A percentile compares a stretch with the other conserved stretches of the same genome.
Evolutionary conservation across 2,329 filamentous ascomycete species (phyloP).

Genomic region (Xylariaceae sp.): DNA sequence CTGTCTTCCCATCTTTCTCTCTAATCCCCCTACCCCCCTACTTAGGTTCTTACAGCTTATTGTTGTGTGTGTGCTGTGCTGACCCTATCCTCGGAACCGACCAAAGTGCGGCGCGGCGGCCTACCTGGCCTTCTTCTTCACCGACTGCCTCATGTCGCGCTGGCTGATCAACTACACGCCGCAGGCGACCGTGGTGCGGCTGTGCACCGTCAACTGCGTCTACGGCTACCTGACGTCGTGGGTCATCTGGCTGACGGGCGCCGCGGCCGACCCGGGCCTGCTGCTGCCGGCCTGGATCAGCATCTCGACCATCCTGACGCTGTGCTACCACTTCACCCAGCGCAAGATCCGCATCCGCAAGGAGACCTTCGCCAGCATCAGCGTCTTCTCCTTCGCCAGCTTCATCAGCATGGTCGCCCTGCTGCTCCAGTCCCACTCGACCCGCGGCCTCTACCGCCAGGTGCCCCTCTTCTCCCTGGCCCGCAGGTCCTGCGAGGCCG

Average conservation of each 20-base stretch:
- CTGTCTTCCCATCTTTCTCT: no score
- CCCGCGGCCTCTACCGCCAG: slow-evolving; percentile 52
- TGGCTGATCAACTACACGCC: slow-evolving; percentile 84
- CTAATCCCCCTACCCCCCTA: no score
- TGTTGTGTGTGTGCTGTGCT: background rate
- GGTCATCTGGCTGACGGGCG: slow-evolving; percentile 62
- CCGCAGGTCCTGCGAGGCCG: slow-evolving; percentile 13
- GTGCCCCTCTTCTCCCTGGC: slow-evolving; percentile 18
- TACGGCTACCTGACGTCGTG: slow-evolving; percentile 70
- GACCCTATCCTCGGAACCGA: slow-evolving; percentile 2
- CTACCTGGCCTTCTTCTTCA: slow-evolving; percentile 76
- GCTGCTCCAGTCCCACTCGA: slow-evolving; percentile 58
- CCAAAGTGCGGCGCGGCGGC: slow-evolving; percentile 73
- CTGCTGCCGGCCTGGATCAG: slow-evolving; percentile 71
- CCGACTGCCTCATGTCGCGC: slow-evolving; percentile 76
- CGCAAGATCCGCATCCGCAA: slow-evolving; percentile 73
- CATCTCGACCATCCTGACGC: slow-evolving; percentile 66
- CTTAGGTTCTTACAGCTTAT: no score
- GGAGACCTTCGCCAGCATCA: slow-evolving; percentile 69
- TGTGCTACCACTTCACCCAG: slow-evolving; percentile 69
- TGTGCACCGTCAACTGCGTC: slow-evolving; percentile 65
- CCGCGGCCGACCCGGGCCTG: slow-evolving; percentile 61
- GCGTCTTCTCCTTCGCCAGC: slow-evolving; percentile 68
- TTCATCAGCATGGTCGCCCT: slow-evolving; percentile 68
- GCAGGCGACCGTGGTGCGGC: slow-evolving; percentile 69